A percentile compares a stretch with the other conserved stretches of the same genome.
Conservation (phyloP, 2,329 filamentous ascomycete species). For the Aspergillus sclerotialis region DNA sequence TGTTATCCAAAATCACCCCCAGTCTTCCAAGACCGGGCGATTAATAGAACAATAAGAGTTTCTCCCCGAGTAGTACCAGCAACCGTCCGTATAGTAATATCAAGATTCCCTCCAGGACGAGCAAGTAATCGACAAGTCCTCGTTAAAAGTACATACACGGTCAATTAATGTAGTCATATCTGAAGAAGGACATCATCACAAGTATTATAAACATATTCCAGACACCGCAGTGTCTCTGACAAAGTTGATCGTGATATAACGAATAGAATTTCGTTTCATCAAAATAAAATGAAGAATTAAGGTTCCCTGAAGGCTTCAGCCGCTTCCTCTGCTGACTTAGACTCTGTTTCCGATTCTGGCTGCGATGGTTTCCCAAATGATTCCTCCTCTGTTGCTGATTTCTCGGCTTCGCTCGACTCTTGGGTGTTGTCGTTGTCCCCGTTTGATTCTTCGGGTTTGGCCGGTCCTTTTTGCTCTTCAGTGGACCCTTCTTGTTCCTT, state of each 20-base stretch:
- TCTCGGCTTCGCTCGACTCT: constrained; percentile 1
- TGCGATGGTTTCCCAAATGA: neutral
- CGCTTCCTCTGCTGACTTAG: constrained; percentile 5
- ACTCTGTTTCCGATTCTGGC: constrained; percentile 7
- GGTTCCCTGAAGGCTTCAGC: neutral
- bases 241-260: neutral
- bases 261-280: neutral
- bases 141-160: neutral
- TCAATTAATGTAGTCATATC: neutral
- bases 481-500: constrained; percentile 1
- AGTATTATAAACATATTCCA: neutral
- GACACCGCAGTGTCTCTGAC: neutral
- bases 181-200: neutral
- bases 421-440: constrained; percentile 2
- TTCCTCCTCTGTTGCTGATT: neutral
- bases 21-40: no score
- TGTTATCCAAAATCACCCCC: no score
- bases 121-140: neutral
- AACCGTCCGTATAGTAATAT: no score
- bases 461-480: neutral
- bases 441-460: neutral
- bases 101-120: neutral
- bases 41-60: no score
- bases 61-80: no score
- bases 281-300: neutral